phyloP scores from a whole-genome alignment of 1,284 basidiomycete genomes.

The Ustilago tritici region DNA sequence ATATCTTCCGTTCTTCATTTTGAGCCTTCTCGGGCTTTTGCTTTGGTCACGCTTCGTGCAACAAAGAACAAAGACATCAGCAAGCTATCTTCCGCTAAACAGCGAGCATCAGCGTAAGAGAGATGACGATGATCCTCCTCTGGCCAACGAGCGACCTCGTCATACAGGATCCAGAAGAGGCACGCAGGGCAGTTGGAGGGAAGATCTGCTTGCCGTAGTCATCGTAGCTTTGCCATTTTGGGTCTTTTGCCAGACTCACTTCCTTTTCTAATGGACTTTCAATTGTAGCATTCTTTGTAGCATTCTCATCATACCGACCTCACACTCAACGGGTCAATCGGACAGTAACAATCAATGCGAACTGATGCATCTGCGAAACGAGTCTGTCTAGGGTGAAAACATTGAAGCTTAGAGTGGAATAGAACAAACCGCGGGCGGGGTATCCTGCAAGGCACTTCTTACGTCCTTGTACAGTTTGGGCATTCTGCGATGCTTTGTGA shows the following conservation, averaged over 20 bases:
- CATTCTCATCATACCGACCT: conserved; percentile 9
- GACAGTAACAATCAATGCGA: conserved; percentile 2
- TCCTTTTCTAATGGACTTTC: conserved; percentile 22
- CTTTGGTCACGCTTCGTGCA: conserved; percentile 20
- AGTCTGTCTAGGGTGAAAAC: conserved; percentile 2
- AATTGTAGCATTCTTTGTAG: background rate
- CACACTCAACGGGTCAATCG: background rate
- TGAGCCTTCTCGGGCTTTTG: conserved; percentile 25
- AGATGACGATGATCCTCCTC: conserved; percentile 25
- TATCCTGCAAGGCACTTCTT: conserved; percentile 10
- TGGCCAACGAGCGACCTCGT: conserved; percentile 1
- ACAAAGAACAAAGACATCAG: background rate
- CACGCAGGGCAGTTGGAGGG: conserved; percentile 10
- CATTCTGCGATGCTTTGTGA: background rate
- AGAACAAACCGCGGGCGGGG: background rate
- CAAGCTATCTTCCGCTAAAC: conserved; percentile 24
- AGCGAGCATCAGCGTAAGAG: conserved; percentile 28
- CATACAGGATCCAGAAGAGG: background rate
- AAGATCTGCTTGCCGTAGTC: conserved; percentile 36
- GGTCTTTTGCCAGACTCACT: conserved; percentile 46
- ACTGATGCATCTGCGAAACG: conserved; percentile 10
- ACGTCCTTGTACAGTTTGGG: background rate
- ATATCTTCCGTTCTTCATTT: conserved; percentile 47
- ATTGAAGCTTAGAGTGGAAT: background rate
- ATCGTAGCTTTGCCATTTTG: conserved; percentile 48